Conservation (phyloP, 208 protist species). For the Phytomonas sp. region DNA sequence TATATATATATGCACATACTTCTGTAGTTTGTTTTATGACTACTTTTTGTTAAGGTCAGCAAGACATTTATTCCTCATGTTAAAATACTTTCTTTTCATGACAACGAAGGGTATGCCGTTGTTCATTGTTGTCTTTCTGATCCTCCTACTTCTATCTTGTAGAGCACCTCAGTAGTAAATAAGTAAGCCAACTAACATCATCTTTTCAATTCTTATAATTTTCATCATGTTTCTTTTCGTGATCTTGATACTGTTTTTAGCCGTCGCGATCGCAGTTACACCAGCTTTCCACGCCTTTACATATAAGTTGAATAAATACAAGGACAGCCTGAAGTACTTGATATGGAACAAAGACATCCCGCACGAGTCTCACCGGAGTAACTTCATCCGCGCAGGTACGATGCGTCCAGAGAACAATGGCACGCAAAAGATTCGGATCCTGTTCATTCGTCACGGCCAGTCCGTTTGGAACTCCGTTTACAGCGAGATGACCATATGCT, state of each 20-base stretch:
- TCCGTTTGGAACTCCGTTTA: conserved; percentile 91
- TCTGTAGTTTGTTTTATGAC: conserved; percentile 11
- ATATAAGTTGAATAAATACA: conserved; percentile 48
- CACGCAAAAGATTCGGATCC: conserved; percentile 62
- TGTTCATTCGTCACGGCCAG: conserved; percentile 91
- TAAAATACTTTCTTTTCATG: conserved; percentile 6
- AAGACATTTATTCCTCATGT: conserved; percentile 3
- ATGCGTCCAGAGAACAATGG: conserved; percentile 23
- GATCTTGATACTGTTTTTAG: conserved; percentile 44
- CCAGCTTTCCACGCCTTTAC: conserved; percentile 29
- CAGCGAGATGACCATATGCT: conserved; percentile 53
- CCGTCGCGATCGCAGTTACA: conserved; percentile 33
- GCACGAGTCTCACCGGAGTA: conserved; percentile 47
- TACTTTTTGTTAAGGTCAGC: conserved; percentile 8
- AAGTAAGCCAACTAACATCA: neutral
- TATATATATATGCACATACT: conserved; percentile 9
- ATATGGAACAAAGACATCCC: conserved; percentile 64
- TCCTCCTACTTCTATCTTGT: conserved; percentile 4
- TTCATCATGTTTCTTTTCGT: conserved; percentile 64
- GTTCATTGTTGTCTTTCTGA: neutral
- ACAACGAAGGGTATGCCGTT: neutral
- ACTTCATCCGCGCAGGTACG: conserved; percentile 33
- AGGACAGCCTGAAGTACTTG: conserved; percentile 49
- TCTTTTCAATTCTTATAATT: neutral
- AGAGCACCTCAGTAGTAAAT: neutral